Evolutionary conservation across 495 filamentous ascomycete species (phyloP), one percentile per base, ranked within the genome.

Genomic region (Copromyces sp.): DNA sequence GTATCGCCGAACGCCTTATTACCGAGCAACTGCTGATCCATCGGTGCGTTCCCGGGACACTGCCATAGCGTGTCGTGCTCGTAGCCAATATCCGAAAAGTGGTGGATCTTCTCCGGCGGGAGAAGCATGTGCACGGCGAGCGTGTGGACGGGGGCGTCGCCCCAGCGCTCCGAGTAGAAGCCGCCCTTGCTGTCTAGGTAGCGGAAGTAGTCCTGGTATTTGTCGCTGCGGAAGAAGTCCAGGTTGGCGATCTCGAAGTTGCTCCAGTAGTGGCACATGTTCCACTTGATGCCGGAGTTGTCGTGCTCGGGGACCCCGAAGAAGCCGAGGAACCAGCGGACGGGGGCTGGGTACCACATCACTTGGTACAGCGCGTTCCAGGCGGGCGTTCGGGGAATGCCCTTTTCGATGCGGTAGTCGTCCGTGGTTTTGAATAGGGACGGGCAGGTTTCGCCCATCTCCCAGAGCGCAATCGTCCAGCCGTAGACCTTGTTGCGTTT

Each of bases 101-200:
- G 87, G 72, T 88, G 86, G 2, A 88, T 80, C 68, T 83, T 79
- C 16, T 83, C 81, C 40, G 85, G 81, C 14, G 82, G 74, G 45
- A 86, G 81, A 29, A 88, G 84, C 80, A 88, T 80, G 39, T 81
- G 82, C 45, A 85, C 79, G 9, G 86, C 86, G 9, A 88, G 78
- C 9, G 82, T 83, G 73, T 88, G 86, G 11, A 88, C 83, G 16
- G 86, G 81, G 2, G 86, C 86, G 70, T 88, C 86, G n/a, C 86
- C 86, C 87, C 85, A 89, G 80, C 86, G 78, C 78, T 88, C 86
- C 70, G 82, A 82, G 76, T 87, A 88, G 72, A 87, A 88, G 9
- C 86, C 86, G 4, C 86, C 86, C 2, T 78, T 75, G 39, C 75
- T 68, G 39, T 88, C 86, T 11, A 88, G 78, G 40, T 82, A 81